Base-by-base conservation (phyloP, 495 filamentous ascomycete genomes). In the Hypoxylon cercidicola region DNA sequence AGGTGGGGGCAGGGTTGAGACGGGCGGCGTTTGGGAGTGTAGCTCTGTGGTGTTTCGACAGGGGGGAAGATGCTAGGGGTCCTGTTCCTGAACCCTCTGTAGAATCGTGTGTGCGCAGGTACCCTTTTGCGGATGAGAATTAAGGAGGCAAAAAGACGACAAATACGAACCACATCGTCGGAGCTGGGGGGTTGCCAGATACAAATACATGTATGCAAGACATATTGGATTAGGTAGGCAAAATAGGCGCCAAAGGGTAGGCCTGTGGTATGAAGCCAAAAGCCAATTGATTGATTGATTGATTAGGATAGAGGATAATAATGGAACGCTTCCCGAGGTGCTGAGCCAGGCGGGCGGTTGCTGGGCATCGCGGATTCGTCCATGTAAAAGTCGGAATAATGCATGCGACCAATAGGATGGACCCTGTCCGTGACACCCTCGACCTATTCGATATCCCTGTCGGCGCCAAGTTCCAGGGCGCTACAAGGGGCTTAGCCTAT, bases 11-110 rank as follows among this genome's bases (percentile, higher is more conserved):
- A 32, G 60, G 65, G 74, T 78, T 79, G 78, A 81, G 78, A 81
- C 78, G 74, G 65, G 71, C 44, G 46, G 18, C 75, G 78, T 81
- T 75, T 77, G 75, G 76, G 75, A 68, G 64, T 66, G 77, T 71
- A 72, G 66, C 73, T 70, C 62, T 73, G 21, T 67, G 72, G 48
- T 59, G 76, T 77, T 79, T 81, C 76, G 75, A 75, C 77, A 78
- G 73, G 74, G 76, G 71, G 65, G 2, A 25, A 25, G 23, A 25
- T 2, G 23, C 23, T 25, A 25, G 23, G 46, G 52, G 53, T 56
- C 23, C 46, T 61, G 48, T 53, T 55, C 54, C 54, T 63, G 45
- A 45, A 21, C 35, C 28, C 21, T 40, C 48, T 58, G 13, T 49
- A 37, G 49, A 55, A 58, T 64, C 8, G 7, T 41, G 19, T 30